Percentiles rank a stretch among this genome's conserved stretches.
Evolutionary conservation across 2,329 filamentous ascomycete species (phyloP).

Genomic region (Cryphonectria nitschkei): DNA sequence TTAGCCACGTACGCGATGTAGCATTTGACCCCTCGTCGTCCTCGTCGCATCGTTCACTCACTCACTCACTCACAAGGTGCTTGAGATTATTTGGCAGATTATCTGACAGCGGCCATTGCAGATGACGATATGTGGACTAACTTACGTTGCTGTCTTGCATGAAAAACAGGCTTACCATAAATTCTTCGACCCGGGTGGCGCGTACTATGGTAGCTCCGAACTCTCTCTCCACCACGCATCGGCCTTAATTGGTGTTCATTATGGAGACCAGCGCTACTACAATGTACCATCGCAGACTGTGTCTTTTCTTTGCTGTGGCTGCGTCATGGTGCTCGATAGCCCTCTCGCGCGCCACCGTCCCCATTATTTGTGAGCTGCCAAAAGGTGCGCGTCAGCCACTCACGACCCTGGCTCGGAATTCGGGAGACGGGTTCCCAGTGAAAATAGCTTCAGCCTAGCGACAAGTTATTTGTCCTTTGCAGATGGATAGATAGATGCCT

Average conservation of each 20-base stretch:
- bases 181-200: neutral
- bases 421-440: neutral
- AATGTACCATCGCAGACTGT: neutral
- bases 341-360: no score
- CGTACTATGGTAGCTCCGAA: neutral
- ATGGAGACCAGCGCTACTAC: neutral
- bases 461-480: neutral
- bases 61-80: neutral
- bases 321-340: conserved; percentile 6
- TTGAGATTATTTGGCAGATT: neutral
- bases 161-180: neutral
- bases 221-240: neutral
- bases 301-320: neutral
- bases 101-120: neutral
- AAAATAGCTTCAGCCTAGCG: neutral
- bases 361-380: neutral
- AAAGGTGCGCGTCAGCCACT: neutral
- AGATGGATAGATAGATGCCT: neutral
- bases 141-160: no score
- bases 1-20: no score
- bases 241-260: neutral
- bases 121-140: no score
- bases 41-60: neutral
- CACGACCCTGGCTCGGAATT: neutral
- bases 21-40: no score